A percentile compares a stretch with the other conserved stretches of the same genome.
Evolutionary conservation across 169 alveolate species (phyloP).

Genomic region (Perkinsus marinus): DNA sequence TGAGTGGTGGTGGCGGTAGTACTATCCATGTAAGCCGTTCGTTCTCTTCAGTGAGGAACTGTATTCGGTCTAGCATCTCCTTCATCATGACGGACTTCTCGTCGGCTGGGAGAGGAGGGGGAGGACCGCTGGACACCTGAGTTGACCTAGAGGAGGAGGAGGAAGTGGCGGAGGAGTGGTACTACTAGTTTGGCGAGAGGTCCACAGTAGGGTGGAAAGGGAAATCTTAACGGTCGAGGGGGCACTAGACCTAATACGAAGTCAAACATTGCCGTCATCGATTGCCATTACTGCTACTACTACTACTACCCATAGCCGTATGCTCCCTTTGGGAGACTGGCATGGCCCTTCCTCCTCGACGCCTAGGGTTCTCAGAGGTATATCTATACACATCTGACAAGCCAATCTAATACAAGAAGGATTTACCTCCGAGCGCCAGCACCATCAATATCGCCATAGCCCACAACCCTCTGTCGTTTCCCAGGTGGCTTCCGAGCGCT

Average conservation of each 20-base stretch:
- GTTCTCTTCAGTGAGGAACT: not conserved
- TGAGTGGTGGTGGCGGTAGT: not conserved
- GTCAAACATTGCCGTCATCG: not conserved
- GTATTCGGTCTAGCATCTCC: not conserved
- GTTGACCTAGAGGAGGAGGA: not conserved
- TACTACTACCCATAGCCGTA: not conserved
- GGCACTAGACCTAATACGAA: not conserved
- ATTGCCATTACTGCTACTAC: not conserved
- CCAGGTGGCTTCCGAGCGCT: not conserved
- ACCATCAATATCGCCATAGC: not conserved
- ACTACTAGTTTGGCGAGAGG: not conserved
- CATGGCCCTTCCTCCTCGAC: not conserved
- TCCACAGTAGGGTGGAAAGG: not conserved
- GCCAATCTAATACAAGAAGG: not conserved
- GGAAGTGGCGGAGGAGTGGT: not conserved
- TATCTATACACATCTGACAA: not conserved
- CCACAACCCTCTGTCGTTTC: not conserved
- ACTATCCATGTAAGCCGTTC: not conserved
- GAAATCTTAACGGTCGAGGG: not conserved
- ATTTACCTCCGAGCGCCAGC: not conserved
- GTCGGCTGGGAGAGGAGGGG: not conserved
- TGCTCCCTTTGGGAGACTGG: not conserved
- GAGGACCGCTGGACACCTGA: not conserved
- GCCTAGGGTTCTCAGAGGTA: not conserved
- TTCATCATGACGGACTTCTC: not conserved